A percentile compares a stretch with the other conserved stretches of the same genome.
These are phyloP conservation scores for Symbiotaphrina buchneri DNA, from an alignment of 495 filamentous ascomycete species.

Conservation along the genomic window DNA sequence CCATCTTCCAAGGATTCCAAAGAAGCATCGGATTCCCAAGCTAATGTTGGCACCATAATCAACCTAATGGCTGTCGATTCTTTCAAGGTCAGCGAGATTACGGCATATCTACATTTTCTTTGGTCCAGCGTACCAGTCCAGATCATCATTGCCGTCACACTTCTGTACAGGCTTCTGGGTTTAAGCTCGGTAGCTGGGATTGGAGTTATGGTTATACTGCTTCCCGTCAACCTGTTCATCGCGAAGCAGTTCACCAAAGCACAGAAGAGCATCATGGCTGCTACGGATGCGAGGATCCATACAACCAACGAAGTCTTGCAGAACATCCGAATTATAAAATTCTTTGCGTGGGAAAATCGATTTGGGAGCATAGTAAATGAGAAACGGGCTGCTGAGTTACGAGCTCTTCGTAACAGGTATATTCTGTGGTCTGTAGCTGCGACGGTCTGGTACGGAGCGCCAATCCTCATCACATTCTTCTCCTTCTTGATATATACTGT, in stretches of 20 bases:
- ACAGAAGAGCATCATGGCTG: conserved; percentile 79
- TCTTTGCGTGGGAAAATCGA: conserved; percentile 94
- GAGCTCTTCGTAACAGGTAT: conserved; percentile 57
- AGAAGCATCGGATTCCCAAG: conserved; percentile 39
- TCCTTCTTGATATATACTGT: conserved; percentile 87
- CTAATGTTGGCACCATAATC: conserved; percentile 88
- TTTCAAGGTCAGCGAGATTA: conserved; percentile 89
- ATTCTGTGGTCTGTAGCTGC: conserved; percentile 81
- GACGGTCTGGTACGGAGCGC: conserved; percentile 90
- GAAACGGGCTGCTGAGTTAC: conserved; percentile 60
- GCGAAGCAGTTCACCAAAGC: conserved; percentile 62
- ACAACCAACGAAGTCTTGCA: conserved; percentile 92
- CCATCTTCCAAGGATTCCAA: conserved; percentile 15
- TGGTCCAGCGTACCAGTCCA: conserved; percentile 72
- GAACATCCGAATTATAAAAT: conserved; percentile 98
- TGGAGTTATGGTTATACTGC: conserved; percentile 66
- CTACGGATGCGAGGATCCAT: conserved; percentile 91
- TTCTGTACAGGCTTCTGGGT: conserved; percentile 80
- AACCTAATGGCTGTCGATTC: conserved; percentile 99
- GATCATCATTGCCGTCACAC: conserved; percentile 43
- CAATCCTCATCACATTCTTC: conserved; percentile 85
- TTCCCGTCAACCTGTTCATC: conserved; percentile 76
- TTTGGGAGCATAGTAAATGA: conserved; percentile 76
- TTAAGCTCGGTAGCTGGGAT: conserved; percentile 88
- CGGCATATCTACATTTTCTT: conserved; percentile 79